Conservation (phyloP, 169 alveolate genomes). For the Plasmodium billcollinsi region DNA sequence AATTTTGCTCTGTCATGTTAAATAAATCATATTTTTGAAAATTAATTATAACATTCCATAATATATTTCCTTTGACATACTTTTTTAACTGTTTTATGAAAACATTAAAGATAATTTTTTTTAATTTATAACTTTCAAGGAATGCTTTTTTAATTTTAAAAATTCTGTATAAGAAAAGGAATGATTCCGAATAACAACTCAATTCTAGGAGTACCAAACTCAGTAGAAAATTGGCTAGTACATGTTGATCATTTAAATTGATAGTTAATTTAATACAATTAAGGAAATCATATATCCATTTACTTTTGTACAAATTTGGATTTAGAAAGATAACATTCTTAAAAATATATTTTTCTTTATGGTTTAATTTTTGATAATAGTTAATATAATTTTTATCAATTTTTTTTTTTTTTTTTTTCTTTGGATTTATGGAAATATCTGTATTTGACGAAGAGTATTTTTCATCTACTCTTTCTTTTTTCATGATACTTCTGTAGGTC, state of each 20-base stretch:
- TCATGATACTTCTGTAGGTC: neutral
- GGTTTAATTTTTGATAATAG: neutral
- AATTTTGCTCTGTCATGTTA: conserved; percentile 48
- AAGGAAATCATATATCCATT: conserved; percentile 73
- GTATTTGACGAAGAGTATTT: neutral
- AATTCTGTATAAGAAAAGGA: conserved; percentile 57
- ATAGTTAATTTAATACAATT: conserved; percentile 64
- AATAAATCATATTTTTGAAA: conserved; percentile 59
- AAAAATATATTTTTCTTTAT: conserved; percentile 43
- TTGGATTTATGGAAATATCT: neutral
- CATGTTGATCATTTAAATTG: conserved; percentile 51
- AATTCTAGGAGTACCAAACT: conserved; percentile 65
- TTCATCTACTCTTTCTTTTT: neutral
- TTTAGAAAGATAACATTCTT: conserved; percentile 48
- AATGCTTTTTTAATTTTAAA: conserved; percentile 64
- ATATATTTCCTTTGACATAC: conserved; percentile 19
- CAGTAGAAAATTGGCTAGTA: conserved; percentile 60
- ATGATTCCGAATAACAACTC: conserved; percentile 74
- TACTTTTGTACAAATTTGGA: conserved; percentile 48
- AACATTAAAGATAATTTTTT: conserved; percentile 43
- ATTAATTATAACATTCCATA: conserved; percentile 55
- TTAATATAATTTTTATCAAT: neutral
- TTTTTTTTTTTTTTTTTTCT: neutral
- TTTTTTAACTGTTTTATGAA: conserved; percentile 69
- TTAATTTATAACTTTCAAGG: conserved; percentile 71